These are phyloP conservation scores for Cenococcum geophilum DNA, from an alignment of 495 filamentous ascomycete species.

Conservation along the genomic window DNA sequence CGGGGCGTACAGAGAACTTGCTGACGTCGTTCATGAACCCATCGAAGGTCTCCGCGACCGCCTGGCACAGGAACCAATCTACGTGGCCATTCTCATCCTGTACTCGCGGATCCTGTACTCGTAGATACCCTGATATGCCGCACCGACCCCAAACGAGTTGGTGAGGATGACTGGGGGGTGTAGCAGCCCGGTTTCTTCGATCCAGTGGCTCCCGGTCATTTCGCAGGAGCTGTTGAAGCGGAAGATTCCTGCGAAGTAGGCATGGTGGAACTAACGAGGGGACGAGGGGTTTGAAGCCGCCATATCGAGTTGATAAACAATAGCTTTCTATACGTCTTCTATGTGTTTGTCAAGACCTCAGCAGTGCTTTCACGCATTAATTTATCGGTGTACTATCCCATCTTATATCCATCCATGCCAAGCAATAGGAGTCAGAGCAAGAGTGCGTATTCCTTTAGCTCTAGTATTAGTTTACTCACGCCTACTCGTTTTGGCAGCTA, in stretches of 20 bases:
- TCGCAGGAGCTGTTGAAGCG: slow-evolving; percentile 52
- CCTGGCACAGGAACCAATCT: slow-evolving; percentile 46
- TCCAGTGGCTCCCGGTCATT: slow-evolving; percentile 49
- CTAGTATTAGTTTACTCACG: too few relatives aligned
- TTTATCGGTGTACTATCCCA: too few relatives aligned
- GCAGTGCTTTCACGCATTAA: too few relatives aligned
- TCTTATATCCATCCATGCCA: too few relatives aligned
- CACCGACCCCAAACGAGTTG: slow-evolving; percentile 46
- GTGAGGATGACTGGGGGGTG: slow-evolving; percentile 49
- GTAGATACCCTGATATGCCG: slow-evolving; percentile 46
- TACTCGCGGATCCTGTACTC: slow-evolving; percentile 44
- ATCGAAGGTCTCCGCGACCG: slow-evolving; percentile 51
- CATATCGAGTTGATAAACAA: too few relatives aligned
- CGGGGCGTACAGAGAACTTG: slow-evolving; percentile 41
- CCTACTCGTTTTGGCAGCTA: too few relatives aligned
- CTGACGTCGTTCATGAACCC: slow-evolving; percentile 45
- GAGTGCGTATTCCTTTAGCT: too few relatives aligned
- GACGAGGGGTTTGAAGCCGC: background rate
- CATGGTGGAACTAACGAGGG: slow-evolving; percentile 41
- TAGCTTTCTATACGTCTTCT: too few relatives aligned
- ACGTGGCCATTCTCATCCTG: slow-evolving; percentile 34
- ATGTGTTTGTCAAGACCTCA: too few relatives aligned
- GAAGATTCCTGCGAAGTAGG: slow-evolving; percentile 47
- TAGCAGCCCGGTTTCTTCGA: slow-evolving; percentile 48
- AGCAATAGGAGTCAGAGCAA: too few relatives aligned